Evolutionary conservation across 148 eudicot genomes (phyloP), one percentile per base, ranked within the genome.

Genomic region (Suaeda aralocaspica): DNA sequence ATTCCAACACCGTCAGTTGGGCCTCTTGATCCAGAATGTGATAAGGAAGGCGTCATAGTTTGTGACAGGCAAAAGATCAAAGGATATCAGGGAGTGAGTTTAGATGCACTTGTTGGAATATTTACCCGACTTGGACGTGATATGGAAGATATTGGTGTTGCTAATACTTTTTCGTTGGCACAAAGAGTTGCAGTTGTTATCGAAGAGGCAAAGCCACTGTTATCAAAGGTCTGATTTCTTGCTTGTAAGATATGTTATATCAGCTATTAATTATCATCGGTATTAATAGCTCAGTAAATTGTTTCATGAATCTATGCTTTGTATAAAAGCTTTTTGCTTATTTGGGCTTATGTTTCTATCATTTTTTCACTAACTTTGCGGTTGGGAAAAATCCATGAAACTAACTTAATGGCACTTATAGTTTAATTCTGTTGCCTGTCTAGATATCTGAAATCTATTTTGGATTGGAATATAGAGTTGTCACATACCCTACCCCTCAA

Each of bases 91-190:
- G 98, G 98, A 60, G 98, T 93, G 57, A 93, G 98, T 80, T 87
- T 93, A 78, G 98, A 93, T 78, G 98, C 81, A 26, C 84, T 93
- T 71, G 92, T 93, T 52, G 98, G 98, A 55, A 89, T 93, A 76
- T 87, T 87, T 74, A 93, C 98, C 72, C 98, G 92, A 30, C 77
- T 90, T 74, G 98, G 96, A 72, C 95, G 95, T 52, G 96, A 88
- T 48, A 79, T 88, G 21, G 98, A 93, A 80, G 85, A 76, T 56
- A 93, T 93, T 78, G 96, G 96, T 60, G 89, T 90, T 76, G 60
- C 88, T 61, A 87, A 93, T 74, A 70, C 89, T 30, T 93, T 85
- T 77, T 33, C 75, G 41, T 69, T 93, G 76, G 96, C 91, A 25
- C 73, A 85, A 72, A 83, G 88, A 76, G 89, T 79, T 85, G 79